Percentiles rank a stretch among this genome's conserved stretches.
Evolutionary conservation across 148 eudicot genomes (phyloP).

Genomic region (Rhododendron ferrugineum): DNA sequence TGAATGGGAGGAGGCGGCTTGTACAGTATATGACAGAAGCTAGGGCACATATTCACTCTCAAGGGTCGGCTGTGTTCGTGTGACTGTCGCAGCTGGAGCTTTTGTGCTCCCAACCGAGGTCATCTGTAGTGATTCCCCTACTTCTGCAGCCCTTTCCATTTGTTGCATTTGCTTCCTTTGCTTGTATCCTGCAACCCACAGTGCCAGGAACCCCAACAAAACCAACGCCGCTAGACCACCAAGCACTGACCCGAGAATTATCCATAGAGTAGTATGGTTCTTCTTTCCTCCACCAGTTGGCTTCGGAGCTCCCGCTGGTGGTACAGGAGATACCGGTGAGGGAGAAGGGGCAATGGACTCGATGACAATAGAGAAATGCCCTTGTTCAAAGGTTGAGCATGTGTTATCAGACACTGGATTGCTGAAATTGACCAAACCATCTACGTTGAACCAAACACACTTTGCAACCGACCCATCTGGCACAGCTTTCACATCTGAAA

Average conservation of each 20-base stretch:
- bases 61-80: slow-evolving; percentile 75
- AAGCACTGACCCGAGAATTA: slow-evolving; percentile 61
- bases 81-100: slow-evolving; percentile 80
- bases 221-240: slow-evolving; percentile 61
- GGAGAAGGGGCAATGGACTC: slow-evolving; percentile 46
- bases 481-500: slow-evolving; percentile 33
- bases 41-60: slow-evolving; percentile 80
- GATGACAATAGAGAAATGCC: slow-evolving; percentile 74
- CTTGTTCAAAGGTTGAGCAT: slow-evolving; percentile 55
- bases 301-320: slow-evolving; percentile 17
- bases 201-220: slow-evolving; percentile 40
- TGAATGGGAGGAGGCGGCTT: slow-evolving; percentile 28
- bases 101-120: slow-evolving; percentile 57
- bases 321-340: slow-evolving; percentile 18
- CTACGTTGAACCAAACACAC: slow-evolving; percentile 53
- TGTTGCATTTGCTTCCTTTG: slow-evolving; percentile 49
- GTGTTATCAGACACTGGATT: slow-evolving; percentile 37
- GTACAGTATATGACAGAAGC: slow-evolving; percentile 22
- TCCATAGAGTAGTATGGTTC: slow-evolving; percentile 51
- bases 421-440: slow-evolving; percentile 54
- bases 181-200: slow-evolving; percentile 43
- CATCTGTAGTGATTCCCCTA: slow-evolving; percentile 71
- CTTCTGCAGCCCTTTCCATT: slow-evolving; percentile 84
- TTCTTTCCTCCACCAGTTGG: slow-evolving; percentile 22
- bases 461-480: slow-evolving; percentile 42